phyloP scores from a whole-genome alignment of 2,329 filamentous ascomycete genomes.

The Magnaporthiopsis incrustans region DNA sequence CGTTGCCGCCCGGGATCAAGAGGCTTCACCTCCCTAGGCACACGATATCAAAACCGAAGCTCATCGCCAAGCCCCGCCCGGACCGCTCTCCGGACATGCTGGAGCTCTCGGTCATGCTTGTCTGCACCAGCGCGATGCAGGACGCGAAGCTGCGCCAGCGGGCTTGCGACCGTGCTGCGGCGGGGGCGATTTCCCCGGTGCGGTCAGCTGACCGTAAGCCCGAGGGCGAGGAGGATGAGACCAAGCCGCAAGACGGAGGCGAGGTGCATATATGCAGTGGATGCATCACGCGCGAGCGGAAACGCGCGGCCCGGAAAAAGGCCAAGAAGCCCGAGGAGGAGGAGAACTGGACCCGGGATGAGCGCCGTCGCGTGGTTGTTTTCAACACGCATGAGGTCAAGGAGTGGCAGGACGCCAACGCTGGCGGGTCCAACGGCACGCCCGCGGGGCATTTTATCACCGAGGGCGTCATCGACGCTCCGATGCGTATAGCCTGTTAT shows the following conservation, averaged over 20 bases:
- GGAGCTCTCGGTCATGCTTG: conserved; percentile 72
- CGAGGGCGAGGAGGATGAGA: conserved; percentile 50
- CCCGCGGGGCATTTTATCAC: conserved; percentile 20
- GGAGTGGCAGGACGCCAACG: conserved; percentile 59
- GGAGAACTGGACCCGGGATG: conserved; percentile 73
- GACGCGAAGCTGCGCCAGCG: conserved; percentile 57
- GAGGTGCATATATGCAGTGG: conserved; percentile 85
- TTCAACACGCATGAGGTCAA: conserved; percentile 87
- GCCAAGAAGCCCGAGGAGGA: conserved; percentile 90
- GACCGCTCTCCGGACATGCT: conserved; percentile 63
- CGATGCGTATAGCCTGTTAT: conserved; percentile 96
- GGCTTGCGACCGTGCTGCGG: conserved; percentile 55
- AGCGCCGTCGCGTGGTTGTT: conserved; percentile 74
- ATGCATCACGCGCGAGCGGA: conserved; percentile 88
- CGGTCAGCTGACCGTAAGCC: conserved; percentile 26
- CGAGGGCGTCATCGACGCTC: conserved; percentile 53
- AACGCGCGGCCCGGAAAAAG: conserved; percentile 87
- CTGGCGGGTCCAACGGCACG: conserved; percentile 33
- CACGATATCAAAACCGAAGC: conserved; percentile 90
- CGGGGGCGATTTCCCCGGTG: conserved; percentile 26
- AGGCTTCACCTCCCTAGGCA: conserved; percentile 81
- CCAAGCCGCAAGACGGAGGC: conserved; percentile 78
- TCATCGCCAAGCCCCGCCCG: conserved; percentile 65
- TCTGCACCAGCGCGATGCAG: conserved; percentile 89
- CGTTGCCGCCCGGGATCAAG: conserved; percentile 66